Conservation (phyloP, 2,329 filamentous ascomycete genomes). For the Sclerotinia borealis region DNA sequence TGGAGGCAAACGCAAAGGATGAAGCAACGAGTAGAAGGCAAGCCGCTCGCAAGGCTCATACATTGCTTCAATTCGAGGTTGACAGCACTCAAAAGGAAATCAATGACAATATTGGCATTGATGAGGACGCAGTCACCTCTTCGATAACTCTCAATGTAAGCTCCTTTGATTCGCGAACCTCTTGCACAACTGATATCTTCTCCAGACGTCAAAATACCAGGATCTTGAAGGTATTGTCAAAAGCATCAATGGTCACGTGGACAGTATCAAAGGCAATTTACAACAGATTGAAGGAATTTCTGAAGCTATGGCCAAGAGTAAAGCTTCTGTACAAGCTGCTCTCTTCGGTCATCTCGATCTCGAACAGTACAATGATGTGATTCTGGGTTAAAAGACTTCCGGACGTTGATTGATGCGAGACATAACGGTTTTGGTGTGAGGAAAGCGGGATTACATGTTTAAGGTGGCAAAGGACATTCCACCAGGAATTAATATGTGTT, state of each 20-base stretch:
- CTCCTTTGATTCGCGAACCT: not conserved
- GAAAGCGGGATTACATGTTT: slow-evolving; percentile 3
- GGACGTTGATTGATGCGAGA: not conserved
- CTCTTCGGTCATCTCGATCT: slow-evolving; percentile 29
- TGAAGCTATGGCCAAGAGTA: slow-evolving; percentile 28
- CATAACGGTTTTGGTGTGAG: not conserved
- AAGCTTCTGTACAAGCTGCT: slow-evolving; percentile 30
- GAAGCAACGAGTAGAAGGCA: slow-evolving; percentile 48
- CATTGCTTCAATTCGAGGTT: slow-evolving; percentile 25
- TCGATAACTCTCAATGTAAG: slow-evolving; percentile 21
- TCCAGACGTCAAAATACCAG: slow-evolving; percentile 25
- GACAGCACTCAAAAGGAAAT: slow-evolving; percentile 11
- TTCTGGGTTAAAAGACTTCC: slow-evolving; percentile 22
- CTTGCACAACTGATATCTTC: slow-evolving; percentile 16
- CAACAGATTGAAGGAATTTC: slow-evolving; percentile 29
- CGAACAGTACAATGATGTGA: slow-evolving; percentile 29
- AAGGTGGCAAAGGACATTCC: not conserved
- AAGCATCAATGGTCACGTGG: slow-evolving; percentile 30
- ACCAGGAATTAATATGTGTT: not conserved
- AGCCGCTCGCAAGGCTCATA: slow-evolving; percentile 30
- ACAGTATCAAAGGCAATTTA: slow-evolving; percentile 31
- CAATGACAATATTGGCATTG: slow-evolving; percentile 20
- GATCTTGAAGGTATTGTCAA: slow-evolving; percentile 25
- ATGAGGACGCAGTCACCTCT: not conserved
- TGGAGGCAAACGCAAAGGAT: slow-evolving; percentile 52